Base-by-base conservation (phyloP, 106 monocot genomes). In the Acorus calamus region DNA sequence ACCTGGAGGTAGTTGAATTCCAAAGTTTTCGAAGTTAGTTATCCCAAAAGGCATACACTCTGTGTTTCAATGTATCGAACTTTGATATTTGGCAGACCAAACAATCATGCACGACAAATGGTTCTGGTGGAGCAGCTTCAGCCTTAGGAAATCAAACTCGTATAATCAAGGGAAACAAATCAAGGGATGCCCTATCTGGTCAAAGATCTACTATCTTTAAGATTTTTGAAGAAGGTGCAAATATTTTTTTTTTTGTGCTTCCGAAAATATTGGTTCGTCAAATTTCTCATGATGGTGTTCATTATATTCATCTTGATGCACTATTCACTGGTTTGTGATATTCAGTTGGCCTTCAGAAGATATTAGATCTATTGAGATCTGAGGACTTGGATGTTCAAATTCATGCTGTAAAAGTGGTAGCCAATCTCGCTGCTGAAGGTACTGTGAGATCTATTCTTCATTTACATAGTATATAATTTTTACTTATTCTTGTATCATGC, bases 361-460 rank as follows among this genome's bases (percentile, higher is more conserved):
- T 86, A 49, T 67, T 92, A 49, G 52, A 68, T 69, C 66, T 92
- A 62, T 70, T 92, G 57, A 76, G 69, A 63, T 92, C 83, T 45
- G 91, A 84, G 47, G 79, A 86, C 49, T 49, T 79, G 64, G 86
- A 83, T 54, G 69, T 86, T 10, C 86, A 81, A 76, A 69, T 74
- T 44, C 81, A 84, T 76, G 86, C 86, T 11, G 77, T 79, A 3
- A 92, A 79, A 79, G 81, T 84, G 53, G 72, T 86, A 69, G 91
- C 91, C n/a, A 92, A 92, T 72, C 84, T 86, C 71, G 91, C 91
- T 63, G 83, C 86, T 74, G 91, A 92, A 86, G 91, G 91, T 92
- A 80, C 7, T 14, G 54, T 60, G 8, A 43, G 0, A 12, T 44
- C 6, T 9, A 45, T 5, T 4, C 12, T 65, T 12, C 11, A 5